These are phyloP conservation scores for Saccharomycopsis hybrid DNA, from an alignment of 1,139 yeast species.

Conservation along the genomic window DNA sequence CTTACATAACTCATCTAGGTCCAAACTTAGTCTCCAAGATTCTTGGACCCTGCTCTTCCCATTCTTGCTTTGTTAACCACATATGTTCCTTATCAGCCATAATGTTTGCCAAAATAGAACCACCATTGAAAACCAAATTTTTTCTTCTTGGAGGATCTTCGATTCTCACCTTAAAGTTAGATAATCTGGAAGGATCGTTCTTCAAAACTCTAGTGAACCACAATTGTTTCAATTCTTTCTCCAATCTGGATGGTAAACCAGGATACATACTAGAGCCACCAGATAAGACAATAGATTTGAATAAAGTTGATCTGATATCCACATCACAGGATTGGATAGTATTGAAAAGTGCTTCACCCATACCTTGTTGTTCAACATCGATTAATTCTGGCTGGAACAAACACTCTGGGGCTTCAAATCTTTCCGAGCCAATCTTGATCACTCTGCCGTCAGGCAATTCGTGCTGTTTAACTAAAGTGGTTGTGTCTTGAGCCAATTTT, in stretches of 20 bases:
- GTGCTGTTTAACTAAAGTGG: constrained; percentile 83
- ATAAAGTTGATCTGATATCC: constrained; percentile 83
- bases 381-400: constrained; percentile 93
- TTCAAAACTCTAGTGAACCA: constrained; percentile 88
- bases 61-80: constrained; percentile 96
- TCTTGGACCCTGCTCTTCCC: constrained; percentile 95
- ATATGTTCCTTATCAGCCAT: constrained; percentile 98
- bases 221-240: constrained; percentile 90
- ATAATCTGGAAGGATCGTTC: constrained; percentile 81
- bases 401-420: constrained; percentile 98
- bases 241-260: constrained; percentile 91
- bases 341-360: constrained; percentile 86
- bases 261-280: constrained; percentile 99
- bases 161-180: constrained; percentile 89
- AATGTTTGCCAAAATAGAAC: constrained; percentile 95
- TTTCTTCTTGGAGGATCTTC: constrained; percentile 99
- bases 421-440: constrained; percentile 88
- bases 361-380: constrained; percentile 97
- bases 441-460: constrained; percentile 96
- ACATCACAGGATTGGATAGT: constrained; percentile 93
- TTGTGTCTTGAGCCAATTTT: constrained; percentile 85
- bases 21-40: constrained; percentile 78
- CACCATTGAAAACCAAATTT: constrained; percentile 98
- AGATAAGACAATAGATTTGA: constrained; percentile 85
- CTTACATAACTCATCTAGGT: constrained; percentile 51